Base-by-base conservation (phyloP, 2,329 filamentous ascomycete genomes). In the Didymellaceae sp. region DNA sequence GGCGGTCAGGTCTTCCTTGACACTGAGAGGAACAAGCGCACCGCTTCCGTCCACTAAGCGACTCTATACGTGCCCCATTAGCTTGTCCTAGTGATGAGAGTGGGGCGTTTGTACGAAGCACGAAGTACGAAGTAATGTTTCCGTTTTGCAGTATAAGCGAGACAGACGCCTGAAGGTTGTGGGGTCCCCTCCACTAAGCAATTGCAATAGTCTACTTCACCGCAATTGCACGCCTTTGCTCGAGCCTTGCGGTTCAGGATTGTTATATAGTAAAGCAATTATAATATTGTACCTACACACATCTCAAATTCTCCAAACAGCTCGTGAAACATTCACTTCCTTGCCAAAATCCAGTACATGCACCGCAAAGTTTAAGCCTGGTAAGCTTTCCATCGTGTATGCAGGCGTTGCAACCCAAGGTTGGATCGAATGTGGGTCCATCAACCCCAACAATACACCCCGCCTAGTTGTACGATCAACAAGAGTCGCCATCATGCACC, bases 11-110 rank as follows among this genome's bases (percentile, higher is more conserved):
- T 52, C 17, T 42, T 43, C 38, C 21, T 52, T 3, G 32, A 46
- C 32, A 46, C 49, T 6, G 43, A 46, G 42, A 52, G 31, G 49
- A 40, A 43, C 32, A 13, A 21, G 37, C 49, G 49, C 38, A 45
- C 44, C 11, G 49, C 49, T 7, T 52, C 49, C 22, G 25, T 52
- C 11, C 43, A 52, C 32, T 52, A 52, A 33, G 30, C 9, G 30
- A 22, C 10, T 41, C 16, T 17, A 16, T 35, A 18, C 6, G 7
- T 14, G 21, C 25, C 33, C 10, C 37, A 9, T 10, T 20, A n/a
- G n/a, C 24, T 4, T 20, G 24, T 11, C 37, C 26, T 38, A 20
- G 24, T 14, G 34, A 21, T 16, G 13, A n/a, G 20, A 8, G 5
- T 18, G n/a, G 8, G 34, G 34, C 18, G 11, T 21, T 35, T 25